Evolutionary conservation across 192 early-diverging fungal species (phyloP), one percentile per base, ranked within the genome.

Genomic region (Rhizoclosmatium globosum): DNA sequence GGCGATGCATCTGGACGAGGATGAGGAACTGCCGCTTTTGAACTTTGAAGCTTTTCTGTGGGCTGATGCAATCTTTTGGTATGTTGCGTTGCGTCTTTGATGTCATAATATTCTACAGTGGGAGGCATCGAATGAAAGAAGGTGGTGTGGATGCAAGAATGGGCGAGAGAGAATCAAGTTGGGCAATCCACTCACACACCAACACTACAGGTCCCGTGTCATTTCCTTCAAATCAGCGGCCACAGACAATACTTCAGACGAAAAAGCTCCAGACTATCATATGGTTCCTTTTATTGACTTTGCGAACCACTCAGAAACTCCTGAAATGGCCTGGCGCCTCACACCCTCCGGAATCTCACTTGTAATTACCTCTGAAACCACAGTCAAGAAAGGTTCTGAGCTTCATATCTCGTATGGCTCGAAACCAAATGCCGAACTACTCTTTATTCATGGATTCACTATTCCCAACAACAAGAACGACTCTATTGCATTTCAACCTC

Each of bases 201-300:
- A 31, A 31, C 31, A 31, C 31, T 31, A 69, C 1, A 60, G 59
- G 74, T 91, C 90, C 0, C 83, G 93, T 38, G 89, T 92, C 2
- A 82, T 94, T 3, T 86, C 85, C 2, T 84, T 93, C 56, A 81
- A 86, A 45, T 57, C 78, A 17, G 78, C 79, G 3, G 6, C 39
- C 58, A 50, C 65, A 31, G 60, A 78, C 2, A 41, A 17, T 64
- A 41, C n/a, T 0, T 6, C 39, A 2, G 53, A 47, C 9, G 31
- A 42, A 2, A 82, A 79, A 64, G 19, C 2, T 3, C 53, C 70
- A 3, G 90, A 92, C 67, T 81, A 85, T 53, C 87, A 87, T 56
- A 68, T 94, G 79, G 86, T 93, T 6, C 93, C 93, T 9, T 86
- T 89, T 17, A 81, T 94, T 53, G 93, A 94, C 81, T 91, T 94